Conservation (phyloP, 139 green algal genomes). For the Zygnema cylindricum region DNA sequence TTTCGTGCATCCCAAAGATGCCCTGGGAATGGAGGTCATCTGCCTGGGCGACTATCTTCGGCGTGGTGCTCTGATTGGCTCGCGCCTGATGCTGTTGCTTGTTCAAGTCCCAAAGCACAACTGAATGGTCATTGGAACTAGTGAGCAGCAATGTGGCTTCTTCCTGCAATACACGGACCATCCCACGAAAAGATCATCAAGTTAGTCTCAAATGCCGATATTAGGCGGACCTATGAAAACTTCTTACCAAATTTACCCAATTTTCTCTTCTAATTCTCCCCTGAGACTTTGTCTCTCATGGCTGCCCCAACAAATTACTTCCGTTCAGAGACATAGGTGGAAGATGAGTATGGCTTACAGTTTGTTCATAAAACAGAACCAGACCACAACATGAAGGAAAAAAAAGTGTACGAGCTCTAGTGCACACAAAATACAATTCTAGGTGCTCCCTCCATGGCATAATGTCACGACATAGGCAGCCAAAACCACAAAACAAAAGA, state of each 20-base stretch:
- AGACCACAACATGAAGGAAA: no score
- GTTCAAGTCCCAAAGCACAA: slow-evolving; percentile 60
- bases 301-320: neutral
- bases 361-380: neutral
- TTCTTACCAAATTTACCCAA: neutral
- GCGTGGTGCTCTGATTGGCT: neutral
- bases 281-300: neutral
- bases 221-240: neutral
- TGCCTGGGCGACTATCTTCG: neutral
- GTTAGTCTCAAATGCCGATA: neutral
- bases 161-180: slow-evolving; percentile 15
- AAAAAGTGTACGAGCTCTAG: no score
- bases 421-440: no score
- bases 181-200: neutral
- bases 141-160: slow-evolving; percentile 44
- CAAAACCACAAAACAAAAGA: no score
- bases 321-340: neutral
- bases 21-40: slow-evolving; percentile 41
- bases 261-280: neutral
- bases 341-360: neutral
- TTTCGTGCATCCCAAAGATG: slow-evolving; percentile 61
- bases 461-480: no score
- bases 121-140: slow-evolving; percentile 44
- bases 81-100: slow-evolving; percentile 14
- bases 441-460: no score